Conservation (phyloP, 352 stramenopile species). For the Phytophthora pistaciae region DNA sequence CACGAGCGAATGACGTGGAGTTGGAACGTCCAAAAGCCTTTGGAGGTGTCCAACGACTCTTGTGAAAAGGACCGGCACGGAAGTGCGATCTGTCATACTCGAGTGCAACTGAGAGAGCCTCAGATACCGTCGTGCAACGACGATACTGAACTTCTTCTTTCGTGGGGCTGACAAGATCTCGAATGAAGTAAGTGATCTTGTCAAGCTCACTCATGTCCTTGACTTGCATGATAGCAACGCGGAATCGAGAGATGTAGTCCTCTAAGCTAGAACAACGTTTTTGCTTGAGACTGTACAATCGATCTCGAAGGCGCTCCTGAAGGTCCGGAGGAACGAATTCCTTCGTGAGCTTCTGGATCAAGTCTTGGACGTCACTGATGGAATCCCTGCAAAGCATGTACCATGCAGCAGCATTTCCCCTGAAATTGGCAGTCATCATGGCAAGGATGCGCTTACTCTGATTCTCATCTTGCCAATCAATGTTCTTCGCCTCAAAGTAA, state of each 20-base stretch:
- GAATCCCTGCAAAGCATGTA: conserved; percentile 2
- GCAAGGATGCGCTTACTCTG: not conserved
- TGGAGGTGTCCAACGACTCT: not conserved
- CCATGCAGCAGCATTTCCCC: not conserved
- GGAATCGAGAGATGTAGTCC: not conserved
- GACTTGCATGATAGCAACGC: conserved; percentile 2
- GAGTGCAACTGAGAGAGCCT: not conserved
- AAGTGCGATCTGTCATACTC: not conserved
- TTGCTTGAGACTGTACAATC: not conserved
- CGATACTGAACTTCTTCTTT: not conserved
- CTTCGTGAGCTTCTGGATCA: not conserved
- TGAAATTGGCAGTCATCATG: not conserved
- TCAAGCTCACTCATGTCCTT: conserved; percentile 2
- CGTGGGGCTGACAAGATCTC: not conserved
- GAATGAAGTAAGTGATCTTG: not conserved
- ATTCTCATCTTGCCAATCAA: not conserved
- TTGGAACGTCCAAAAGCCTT: conserved; percentile 1
- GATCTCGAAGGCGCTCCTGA: not conserved
- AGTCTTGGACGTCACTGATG: not conserved
- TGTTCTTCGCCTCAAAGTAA: not conserved
- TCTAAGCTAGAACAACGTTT: not conserved
- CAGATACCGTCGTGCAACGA: not conserved
- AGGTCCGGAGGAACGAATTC: not conserved
- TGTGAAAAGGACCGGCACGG: not conserved
- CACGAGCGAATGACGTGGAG: not conserved